Evolutionary conservation across 2,329 filamentous ascomycete genomes (phyloP).

Genomic region (Aspergillus sergii): DNA sequence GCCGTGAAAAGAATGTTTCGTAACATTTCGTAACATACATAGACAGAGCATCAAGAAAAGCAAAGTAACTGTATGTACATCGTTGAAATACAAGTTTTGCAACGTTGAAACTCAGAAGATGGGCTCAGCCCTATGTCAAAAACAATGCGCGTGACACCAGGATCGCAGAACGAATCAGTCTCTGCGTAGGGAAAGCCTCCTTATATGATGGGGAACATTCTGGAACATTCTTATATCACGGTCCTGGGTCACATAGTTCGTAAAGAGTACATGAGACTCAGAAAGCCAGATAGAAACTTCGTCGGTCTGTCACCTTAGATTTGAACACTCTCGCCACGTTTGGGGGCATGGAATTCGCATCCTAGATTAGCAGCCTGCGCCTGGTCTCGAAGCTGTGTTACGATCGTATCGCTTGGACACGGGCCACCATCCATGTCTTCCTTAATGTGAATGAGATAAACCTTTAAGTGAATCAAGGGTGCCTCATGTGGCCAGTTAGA

Average conservation of each 20-base stretch:
- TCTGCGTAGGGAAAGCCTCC: neutral
- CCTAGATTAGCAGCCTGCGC: conserved; percentile 69
- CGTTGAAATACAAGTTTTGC: neutral
- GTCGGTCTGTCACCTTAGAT: conserved; percentile 27
- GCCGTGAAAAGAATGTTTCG: neutral
- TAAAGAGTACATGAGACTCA: neutral
- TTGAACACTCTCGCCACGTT: conserved; percentile 61
- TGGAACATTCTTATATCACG: neutral
- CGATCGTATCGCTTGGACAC: conserved; percentile 65
- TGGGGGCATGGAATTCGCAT: conserved; percentile 76
- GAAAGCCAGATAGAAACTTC: neutral
- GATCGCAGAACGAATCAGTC: neutral
- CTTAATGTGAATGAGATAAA: conserved; percentile 94
- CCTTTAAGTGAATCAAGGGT: conserved; percentile 70
- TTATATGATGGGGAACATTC: neutral
- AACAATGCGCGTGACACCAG: neutral
- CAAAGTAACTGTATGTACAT: neutral
- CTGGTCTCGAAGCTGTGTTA: conserved; percentile 68
- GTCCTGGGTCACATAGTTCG: neutral
- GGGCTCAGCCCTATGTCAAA: neutral
- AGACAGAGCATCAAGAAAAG: neutral
- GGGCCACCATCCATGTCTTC: conserved; percentile 76
- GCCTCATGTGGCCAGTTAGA: conserved; percentile 14
- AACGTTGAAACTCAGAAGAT: neutral
- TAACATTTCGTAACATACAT: neutral